Percentiles rank a stretch among this genome's conserved stretches.
Conservation (phyloP, 148 eudicot species). For the Rhododendron henanense region DNA sequence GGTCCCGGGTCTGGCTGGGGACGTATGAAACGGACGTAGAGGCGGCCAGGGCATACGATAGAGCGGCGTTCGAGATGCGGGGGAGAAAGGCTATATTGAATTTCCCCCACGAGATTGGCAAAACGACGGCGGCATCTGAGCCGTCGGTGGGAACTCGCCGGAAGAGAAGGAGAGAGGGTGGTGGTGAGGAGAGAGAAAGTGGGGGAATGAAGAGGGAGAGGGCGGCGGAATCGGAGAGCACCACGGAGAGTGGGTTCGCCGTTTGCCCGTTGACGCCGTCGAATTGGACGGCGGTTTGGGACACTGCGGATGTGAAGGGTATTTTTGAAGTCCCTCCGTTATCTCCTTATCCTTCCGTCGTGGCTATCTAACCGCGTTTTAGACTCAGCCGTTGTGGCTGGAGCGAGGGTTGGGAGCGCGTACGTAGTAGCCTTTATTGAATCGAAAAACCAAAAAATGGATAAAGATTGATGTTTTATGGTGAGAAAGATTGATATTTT, state of each 20-base stretch:
- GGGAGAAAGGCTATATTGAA: slow-evolving; percentile 42
- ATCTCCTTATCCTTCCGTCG: slow-evolving; percentile 28
- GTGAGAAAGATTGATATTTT: too few species aligned
- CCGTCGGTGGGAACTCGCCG: slow-evolving; percentile 9
- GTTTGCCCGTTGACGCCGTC: slow-evolving; percentile 44
- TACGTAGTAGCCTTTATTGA: neutral
- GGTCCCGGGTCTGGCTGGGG: slow-evolving; percentile 40
- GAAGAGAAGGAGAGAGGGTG: slow-evolving; percentile 7
- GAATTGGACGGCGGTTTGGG: slow-evolving; percentile 52
- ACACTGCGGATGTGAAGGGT: slow-evolving; percentile 25
- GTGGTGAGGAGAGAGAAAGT: slow-evolving; percentile 10
- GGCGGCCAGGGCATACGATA: slow-evolving; percentile 41
- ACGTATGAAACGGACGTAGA: slow-evolving; percentile 38
- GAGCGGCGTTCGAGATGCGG: slow-evolving; percentile 37
- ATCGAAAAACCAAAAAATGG: too few species aligned
- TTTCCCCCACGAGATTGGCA: slow-evolving; percentile 32
- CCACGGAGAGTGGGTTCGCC: slow-evolving; percentile 5
- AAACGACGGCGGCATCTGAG: neutral
- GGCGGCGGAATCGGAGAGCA: neutral
- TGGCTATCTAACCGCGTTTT: slow-evolving; percentile 13
- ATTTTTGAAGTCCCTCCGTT: slow-evolving; percentile 35
- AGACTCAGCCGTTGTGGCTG: neutral
- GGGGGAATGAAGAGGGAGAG: slow-evolving; percentile 18
- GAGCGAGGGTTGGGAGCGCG: too few species aligned
- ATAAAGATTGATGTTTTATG: too few species aligned